Evolutionary conservation across 1,139 yeast genomes (phyloP).

Genomic region (Saccharomyces hybrid): DNA sequence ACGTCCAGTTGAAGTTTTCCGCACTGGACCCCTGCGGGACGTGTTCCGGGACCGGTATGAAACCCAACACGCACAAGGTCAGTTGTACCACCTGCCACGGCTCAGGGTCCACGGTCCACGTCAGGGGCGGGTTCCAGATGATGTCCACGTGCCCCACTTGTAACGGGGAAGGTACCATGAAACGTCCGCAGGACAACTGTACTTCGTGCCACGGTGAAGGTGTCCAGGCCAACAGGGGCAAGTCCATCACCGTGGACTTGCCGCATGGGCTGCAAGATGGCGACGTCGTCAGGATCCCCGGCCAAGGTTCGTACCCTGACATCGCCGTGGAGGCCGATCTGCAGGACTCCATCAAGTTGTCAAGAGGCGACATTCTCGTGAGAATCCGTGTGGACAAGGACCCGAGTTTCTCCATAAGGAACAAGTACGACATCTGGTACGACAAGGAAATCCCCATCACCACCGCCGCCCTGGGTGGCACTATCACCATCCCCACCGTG

Average conservation of each 20-base stretch:
- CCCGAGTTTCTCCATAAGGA: constrained; percentile 52
- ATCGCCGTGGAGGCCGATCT: constrained; percentile 51
- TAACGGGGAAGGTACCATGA: constrained; percentile 79
- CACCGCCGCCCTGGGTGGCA: constrained; percentile 95
- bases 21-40: constrained; percentile 71
- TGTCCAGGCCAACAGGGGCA: constrained; percentile 51
- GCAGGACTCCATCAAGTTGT: constrained; percentile 39
- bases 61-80: constrained; percentile 62
- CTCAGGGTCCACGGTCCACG: constrained; percentile 81
- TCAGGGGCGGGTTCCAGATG: constrained; percentile 96
- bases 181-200: constrained; percentile 66
- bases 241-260: constrained; percentile 67
- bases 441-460: constrained; percentile 76
- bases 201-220: constrained; percentile 83
- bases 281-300: constrained; percentile 71
- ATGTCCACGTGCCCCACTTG: constrained; percentile 85
- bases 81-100: constrained; percentile 91
- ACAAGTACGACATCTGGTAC: constrained; percentile 47
- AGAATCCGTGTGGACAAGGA: constrained; percentile 74
- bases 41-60: constrained; percentile 81
- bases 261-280: constrained; percentile 91
- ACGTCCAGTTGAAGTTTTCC: constrained; percentile 57
- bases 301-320: constrained; percentile 87
- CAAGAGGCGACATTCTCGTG: constrained; percentile 81
- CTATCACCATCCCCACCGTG: constrained; percentile 76